Evolutionary conservation across 148 eudicot genomes (phyloP).

Genomic region (Rhododendron mucronatum): DNA sequence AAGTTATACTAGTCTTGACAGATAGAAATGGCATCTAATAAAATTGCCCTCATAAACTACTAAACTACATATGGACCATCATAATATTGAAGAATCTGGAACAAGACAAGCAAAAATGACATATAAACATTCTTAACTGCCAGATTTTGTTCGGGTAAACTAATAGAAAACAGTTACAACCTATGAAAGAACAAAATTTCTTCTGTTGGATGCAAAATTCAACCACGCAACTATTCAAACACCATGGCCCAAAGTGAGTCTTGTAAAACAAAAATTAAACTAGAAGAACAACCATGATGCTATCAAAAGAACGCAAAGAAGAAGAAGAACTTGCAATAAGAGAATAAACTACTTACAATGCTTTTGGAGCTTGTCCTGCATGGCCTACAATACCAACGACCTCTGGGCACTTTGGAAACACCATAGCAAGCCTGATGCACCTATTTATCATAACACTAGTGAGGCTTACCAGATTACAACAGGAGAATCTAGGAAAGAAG

Average conservation of each 20-base stretch:
- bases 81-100: background rate
- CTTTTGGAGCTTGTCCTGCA: slow-evolving; percentile 45
- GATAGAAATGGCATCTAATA: background rate
- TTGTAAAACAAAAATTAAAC: background rate
- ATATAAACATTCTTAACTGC: background rate
- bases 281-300: background rate
- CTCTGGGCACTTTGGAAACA: slow-evolving; percentile 48
- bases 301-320: background rate
- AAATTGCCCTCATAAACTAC: background rate
- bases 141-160: background rate
- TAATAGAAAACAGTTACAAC: background rate
- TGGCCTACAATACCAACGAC: slow-evolving; percentile 52
- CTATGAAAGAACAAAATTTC: background rate
- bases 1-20: background rate
- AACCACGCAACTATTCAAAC: background rate
- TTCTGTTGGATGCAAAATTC: background rate
- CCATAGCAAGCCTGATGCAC: slow-evolving; percentile 67
- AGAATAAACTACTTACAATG: slow-evolving; percentile 33
- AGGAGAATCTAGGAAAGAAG: background rate
- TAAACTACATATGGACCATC: background rate
- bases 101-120: background rate
- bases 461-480: slow-evolving; percentile 5
- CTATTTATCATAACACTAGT: slow-evolving; percentile 22
- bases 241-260: background rate
- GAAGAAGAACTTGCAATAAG: background rate